These are phyloP conservation scores for Sporothrix dimorphospora DNA, from an alignment of 2,329 filamentous ascomycete species.

Conservation along the genomic window DNA sequence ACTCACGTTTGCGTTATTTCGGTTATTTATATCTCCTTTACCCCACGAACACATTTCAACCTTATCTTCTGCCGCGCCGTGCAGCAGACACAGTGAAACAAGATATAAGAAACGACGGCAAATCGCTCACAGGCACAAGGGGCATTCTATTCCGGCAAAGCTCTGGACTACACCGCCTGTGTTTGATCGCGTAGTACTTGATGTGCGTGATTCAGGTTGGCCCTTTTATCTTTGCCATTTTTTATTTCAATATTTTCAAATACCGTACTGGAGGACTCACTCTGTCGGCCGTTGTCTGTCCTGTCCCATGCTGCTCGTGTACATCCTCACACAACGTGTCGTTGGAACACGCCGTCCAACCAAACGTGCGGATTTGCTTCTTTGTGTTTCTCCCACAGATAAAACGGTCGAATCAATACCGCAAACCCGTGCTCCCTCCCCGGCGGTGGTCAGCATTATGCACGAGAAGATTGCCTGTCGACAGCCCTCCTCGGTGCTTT, in stretches of 20 bases:
- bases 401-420: not conserved
- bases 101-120: not conserved
- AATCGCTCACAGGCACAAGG: not conserved
- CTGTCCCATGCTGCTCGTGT: not conserved
- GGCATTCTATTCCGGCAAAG: not conserved
- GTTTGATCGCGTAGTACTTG: conserved; percentile 5
- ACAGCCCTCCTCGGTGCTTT: not conserved
- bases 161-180: not conserved
- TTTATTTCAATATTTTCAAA: too few relatives aligned
- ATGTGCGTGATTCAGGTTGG: not conserved
- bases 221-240: not conserved
- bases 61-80: conserved; percentile 7
- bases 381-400: conserved; percentile 8
- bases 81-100: not conserved
- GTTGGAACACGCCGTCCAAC: conserved; percentile 3
- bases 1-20: not conserved
- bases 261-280: too few relatives aligned
- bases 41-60: not conserved
- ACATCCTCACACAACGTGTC: not conserved
- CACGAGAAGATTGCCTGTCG: too few relatives aligned
- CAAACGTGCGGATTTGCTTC: not conserved
- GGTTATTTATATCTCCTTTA: not conserved
- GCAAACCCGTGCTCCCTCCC: not conserved
- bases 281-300: not conserved
- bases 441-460: not conserved